phyloP scores from a whole-genome alignment of 2,329 filamentous ascomycete genomes.

The Sporothrix phasma region DNA sequence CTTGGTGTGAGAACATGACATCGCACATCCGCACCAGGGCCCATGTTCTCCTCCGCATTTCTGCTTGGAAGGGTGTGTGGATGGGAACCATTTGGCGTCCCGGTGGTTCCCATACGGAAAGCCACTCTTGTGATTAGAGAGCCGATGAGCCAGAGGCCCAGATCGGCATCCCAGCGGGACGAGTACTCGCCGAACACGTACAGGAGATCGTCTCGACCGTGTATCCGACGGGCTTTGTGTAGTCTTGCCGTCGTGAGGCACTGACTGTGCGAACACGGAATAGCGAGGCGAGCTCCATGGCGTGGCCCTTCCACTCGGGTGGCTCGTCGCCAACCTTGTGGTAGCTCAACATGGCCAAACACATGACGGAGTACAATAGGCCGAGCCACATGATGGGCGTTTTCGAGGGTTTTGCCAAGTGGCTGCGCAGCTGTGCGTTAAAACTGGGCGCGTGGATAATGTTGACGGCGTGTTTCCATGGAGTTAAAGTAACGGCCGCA shows the following conservation, averaged over 20 bases:
- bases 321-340: slow-evolving; percentile 72
- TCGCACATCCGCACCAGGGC: slow-evolving; percentile 63
- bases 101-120: slow-evolving; percentile 66
- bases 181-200: slow-evolving; percentile 69
- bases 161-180: slow-evolving; percentile 62
- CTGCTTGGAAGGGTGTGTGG: slow-evolving; percentile 60
- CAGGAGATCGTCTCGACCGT: slow-evolving; percentile 71
- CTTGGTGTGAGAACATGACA: slow-evolving; percentile 66
- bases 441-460: slow-evolving; percentile 81
- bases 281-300: slow-evolving; percentile 48
- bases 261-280: slow-evolving; percentile 68
- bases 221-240: slow-evolving; percentile 62
- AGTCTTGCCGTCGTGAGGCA: slow-evolving; percentile 67
- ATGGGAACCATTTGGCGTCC: slow-evolving; percentile 64
- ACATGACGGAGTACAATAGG: slow-evolving; percentile 65
- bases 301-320: slow-evolving; percentile 61
- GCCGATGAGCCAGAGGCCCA: slow-evolving; percentile 52
- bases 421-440: slow-evolving; percentile 54
- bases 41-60: slow-evolving; percentile 63
- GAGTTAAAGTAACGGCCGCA: slow-evolving; percentile 89
- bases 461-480: slow-evolving; percentile 56
- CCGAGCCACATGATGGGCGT: slow-evolving; percentile 71
- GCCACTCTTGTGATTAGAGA: slow-evolving; percentile 47
- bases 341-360: slow-evolving; percentile 68
- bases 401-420: slow-evolving; percentile 64